Base-by-base conservation (phyloP, 202 grass and related monocot genomes). In the Miscanthus sacchariflorus region DNA sequence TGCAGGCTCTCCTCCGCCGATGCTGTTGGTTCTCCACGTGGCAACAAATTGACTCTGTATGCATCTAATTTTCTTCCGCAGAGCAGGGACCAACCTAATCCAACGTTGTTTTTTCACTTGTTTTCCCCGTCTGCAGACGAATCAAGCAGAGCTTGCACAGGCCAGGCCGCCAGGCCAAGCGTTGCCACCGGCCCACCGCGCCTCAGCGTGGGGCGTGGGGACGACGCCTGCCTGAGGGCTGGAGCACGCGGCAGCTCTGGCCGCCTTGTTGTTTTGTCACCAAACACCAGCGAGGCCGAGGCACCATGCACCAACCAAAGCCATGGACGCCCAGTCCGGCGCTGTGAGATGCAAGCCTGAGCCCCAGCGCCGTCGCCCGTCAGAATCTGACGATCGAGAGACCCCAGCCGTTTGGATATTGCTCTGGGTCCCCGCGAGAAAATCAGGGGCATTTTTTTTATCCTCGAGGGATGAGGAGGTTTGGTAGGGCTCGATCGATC, bases 241-340 rank as follows among this genome's bases (percentile, higher is more conserved):
- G 49, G 49, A 46, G 74, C 45, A 56, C 68, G 23, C 68, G 23
- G 78, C 74, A 74, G 44, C 56, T 75, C 68, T 91, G 35, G 35
- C 36, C 40, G 35, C 36, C 40, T 18, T 75, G 6, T 74, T 68
- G 17, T 19, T 56, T 68, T 44, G 19, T 58, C 74, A 78, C 89
- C 79, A 52, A 83, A 82, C 83, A 82, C 83, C 56, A 83, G 8
- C 56, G 19, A n/a, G 18, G 56, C 19, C 5, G 58, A 63, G 8
- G 58, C 49, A 82, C 17, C 76, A 33, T 33, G 30, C 30, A 84
- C 49, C 49, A 52, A 18, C 46, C 46, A 14, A 48, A 48, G 46
- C 46, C 46, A 10, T 39, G 38, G 38, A 39, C 38, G 5, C 46
- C 46, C 46, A 48, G 12, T 52, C 49, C 49, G 49, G 49, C 48